These are phyloP conservation scores for Triticum turgidum DNA, from an alignment of 176 grass and related monocot genomes.

Conservation along the genomic window DNA sequence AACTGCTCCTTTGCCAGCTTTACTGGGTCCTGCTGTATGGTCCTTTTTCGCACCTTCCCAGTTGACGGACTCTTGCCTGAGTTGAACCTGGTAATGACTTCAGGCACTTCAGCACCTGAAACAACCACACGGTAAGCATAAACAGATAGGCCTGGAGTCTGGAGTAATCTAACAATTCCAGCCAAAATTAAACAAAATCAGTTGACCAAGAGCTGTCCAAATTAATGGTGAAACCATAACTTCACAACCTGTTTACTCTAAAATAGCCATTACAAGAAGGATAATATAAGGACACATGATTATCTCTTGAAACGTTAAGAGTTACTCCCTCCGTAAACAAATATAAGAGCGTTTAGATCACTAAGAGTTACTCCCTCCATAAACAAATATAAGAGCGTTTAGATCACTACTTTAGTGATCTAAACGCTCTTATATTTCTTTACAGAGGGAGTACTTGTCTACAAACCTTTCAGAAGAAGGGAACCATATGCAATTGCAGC, in stretches of 20 bases:
- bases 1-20: constrained; percentile 79
- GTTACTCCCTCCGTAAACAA: too few relatives aligned
- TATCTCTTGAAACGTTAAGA: not conserved
- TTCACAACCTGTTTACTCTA: not conserved
- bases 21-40: constrained; percentile 43
- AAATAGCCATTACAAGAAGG: not conserved
- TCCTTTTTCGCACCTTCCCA: constrained; percentile 51
- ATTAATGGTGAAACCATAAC: not conserved
- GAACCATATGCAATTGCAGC: constrained; percentile 94
- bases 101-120: constrained; percentile 77
- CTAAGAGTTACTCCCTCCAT: too few relatives aligned
- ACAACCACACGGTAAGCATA: not conserved
- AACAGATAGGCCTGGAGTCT: not conserved
- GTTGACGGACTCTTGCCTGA: constrained; percentile 58
- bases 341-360: too few relatives aligned
- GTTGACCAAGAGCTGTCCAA: not conserved
- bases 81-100: constrained; percentile 79
- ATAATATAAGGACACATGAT: not conserved
- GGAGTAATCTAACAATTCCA: constrained; percentile 1
- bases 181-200: not conserved
- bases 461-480: constrained; percentile 82
- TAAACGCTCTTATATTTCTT: too few relatives aligned
- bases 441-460: not conserved
- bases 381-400: too few relatives aligned
- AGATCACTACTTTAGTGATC: too few relatives aligned